A percentile compares a stretch with the other conserved stretches of the same genome.
Evolutionary conservation across 2,329 filamentous ascomycete species (phyloP).

Genomic region (Xylaria arbuscula): DNA sequence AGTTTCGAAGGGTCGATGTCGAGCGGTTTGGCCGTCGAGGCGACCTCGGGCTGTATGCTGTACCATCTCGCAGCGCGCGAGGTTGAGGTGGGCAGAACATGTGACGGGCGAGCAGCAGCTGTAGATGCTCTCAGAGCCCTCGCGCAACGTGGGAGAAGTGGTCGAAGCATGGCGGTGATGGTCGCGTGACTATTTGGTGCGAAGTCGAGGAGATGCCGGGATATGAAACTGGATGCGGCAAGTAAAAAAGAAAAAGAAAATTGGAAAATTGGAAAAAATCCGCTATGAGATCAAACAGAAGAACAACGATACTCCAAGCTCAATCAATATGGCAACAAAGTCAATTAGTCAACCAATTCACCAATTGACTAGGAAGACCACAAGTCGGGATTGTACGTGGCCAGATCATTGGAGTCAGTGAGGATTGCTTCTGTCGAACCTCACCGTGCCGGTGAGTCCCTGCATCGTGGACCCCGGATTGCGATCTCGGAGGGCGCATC

Average conservation of each 20-base stretch:
- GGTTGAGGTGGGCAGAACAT: conserved; percentile 45
- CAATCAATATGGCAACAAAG: not conserved
- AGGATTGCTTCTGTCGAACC: not conserved
- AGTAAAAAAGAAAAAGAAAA: not conserved
- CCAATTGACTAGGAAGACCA: not conserved
- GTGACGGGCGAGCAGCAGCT: conserved; percentile 47
- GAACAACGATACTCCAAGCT: not conserved
- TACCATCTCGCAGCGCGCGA: conserved; percentile 57
- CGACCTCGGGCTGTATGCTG: conserved; percentile 64
- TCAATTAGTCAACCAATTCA: not conserved
- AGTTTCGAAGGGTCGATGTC: conserved; percentile 84
- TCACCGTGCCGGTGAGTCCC: not conserved
- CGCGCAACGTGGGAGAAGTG: conserved; percentile 56
- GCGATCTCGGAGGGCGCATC: conserved; percentile 43
- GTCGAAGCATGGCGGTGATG: conserved; percentile 57
- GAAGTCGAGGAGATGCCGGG: not conserved
- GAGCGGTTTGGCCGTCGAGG: conserved; percentile 65
- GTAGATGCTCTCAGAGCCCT: conserved; percentile 50
- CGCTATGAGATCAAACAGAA: not conserved
- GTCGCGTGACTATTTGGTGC: not conserved
- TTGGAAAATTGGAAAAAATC: not conserved
- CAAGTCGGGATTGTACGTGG: not conserved
- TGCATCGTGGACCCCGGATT: not conserved
- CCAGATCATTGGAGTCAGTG: not conserved
- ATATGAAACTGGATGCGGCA: not conserved